These are phyloP conservation scores for Tritrichomonas musculus DNA, from an alignment of 208 protist genomes.

Conservation along the genomic window DNA sequence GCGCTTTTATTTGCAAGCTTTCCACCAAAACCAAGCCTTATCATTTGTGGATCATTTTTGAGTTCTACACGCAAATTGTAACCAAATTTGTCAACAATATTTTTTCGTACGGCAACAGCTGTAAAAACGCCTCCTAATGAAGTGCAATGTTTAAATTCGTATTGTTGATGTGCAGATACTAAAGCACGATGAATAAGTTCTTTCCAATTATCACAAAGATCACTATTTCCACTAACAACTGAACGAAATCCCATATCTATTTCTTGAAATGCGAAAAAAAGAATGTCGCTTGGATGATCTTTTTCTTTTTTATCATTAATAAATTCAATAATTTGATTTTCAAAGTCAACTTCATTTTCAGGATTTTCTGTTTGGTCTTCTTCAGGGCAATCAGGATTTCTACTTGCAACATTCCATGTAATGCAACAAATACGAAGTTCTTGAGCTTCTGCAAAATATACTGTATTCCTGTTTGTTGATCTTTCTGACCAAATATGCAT, in stretches of 20 bases:
- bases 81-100: background rate
- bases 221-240: background rate
- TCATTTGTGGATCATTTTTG: background rate
- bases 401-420: too few relatives aligned
- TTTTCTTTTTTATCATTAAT: background rate
- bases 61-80: too few relatives aligned
- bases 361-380: too few relatives aligned
- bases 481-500: too few relatives aligned
- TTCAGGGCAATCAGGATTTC: too few relatives aligned
- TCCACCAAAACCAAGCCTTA: background rate
- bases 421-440: too few relatives aligned
- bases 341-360: too few relatives aligned
- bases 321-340: background rate
- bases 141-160: background rate
- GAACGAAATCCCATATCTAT: background rate
- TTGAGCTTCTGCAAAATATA: too few relatives aligned
- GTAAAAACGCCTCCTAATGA: constrained; percentile 4
- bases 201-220: background rate
- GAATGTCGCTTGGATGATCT: too few relatives aligned
- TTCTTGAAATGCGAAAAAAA: background rate
- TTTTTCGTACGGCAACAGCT: background rate
- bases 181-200: background rate
- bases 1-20: background rate
- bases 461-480: too few relatives aligned
- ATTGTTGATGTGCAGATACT: background rate